Conservation (phyloP, 2,329 filamentous ascomycete genomes). For the Massarina eburnea region DNA sequence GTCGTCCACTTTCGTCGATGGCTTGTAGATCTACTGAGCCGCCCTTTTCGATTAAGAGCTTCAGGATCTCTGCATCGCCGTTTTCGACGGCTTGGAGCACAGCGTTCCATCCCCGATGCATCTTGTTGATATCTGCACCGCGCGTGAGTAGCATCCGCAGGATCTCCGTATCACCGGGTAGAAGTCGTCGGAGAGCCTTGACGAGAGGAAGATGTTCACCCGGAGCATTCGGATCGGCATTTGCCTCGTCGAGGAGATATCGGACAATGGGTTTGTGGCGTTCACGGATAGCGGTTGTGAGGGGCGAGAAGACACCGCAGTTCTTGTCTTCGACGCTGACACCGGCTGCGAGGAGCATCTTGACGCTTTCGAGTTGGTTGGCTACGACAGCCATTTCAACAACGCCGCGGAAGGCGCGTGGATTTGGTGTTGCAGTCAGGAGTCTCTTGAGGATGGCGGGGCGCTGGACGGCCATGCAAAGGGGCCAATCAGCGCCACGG, state of each 20-base stretch:
- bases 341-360: constrained; percentile 64
- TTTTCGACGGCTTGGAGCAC: constrained; percentile 41
- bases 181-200: constrained; percentile 65
- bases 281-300: constrained; percentile 69
- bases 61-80: constrained; percentile 36
- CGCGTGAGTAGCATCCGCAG: constrained; percentile 64
- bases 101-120: constrained; percentile 41
- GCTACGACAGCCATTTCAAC: constrained; percentile 69
- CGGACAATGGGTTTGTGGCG: constrained; percentile 61
- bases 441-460: constrained; percentile 63
- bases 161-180: constrained; percentile 61
- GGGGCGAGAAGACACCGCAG: constrained; percentile 69
- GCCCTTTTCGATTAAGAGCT: constrained; percentile 37
- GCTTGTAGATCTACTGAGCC: constrained; percentile 34
- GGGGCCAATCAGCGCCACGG: constrained; percentile 69
- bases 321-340: constrained; percentile 72
- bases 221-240: constrained; percentile 66
- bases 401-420: constrained; percentile 65
- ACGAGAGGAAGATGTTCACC: constrained; percentile 72
- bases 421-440: constrained; percentile 59
- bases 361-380: constrained; percentile 67
- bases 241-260: constrained; percentile 63
- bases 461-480: constrained; percentile 67
- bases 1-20: constrained; percentile 29
- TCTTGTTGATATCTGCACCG: constrained; percentile 68